These are phyloP conservation scores for Cnidoscolus chayamansa DNA, from an alignment of 441 rosid species.

Conservation along the genomic window DNA sequence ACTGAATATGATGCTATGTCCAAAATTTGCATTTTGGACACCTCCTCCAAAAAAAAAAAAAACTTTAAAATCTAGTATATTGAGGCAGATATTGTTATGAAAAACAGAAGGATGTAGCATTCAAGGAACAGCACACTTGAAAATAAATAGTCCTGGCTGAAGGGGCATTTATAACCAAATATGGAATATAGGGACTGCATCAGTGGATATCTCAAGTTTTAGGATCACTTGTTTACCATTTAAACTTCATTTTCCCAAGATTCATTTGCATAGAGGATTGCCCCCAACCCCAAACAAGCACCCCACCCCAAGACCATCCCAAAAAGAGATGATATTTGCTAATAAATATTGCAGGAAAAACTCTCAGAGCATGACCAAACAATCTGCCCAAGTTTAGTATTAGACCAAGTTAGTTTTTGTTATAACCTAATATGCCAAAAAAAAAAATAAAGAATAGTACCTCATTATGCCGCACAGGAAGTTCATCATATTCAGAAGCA, in stretches of 20 bases:
- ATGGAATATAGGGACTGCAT: background rate
- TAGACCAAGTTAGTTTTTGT: background rate
- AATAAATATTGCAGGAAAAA: background rate
- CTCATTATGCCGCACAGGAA: conserved; percentile 99
- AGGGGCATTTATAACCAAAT: background rate
- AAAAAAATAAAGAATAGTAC: conserved; percentile 31
- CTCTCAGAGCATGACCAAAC: background rate
- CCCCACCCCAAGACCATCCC: background rate
- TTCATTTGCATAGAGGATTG: background rate
- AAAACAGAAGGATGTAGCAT: background rate
- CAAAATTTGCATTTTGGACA: background rate
- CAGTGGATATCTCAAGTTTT: background rate
- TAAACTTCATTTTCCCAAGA: background rate
- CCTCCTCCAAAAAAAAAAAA: background rate
- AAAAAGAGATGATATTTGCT: background rate
- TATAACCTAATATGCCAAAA: background rate
- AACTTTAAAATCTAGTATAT: background rate
- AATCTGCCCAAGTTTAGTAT: background rate
- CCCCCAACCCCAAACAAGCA: too few relatives aligned
- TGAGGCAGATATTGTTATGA: background rate
- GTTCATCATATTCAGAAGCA: conserved; percentile 88
- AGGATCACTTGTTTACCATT: background rate
- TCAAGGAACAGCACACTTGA: background rate
- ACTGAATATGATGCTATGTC: background rate
- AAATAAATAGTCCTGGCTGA: background rate